Evolutionary conservation across 257 asterid genomes (phyloP), one percentile per base, ranked within the genome.

Genomic region (Ilex aquifolium): DNA sequence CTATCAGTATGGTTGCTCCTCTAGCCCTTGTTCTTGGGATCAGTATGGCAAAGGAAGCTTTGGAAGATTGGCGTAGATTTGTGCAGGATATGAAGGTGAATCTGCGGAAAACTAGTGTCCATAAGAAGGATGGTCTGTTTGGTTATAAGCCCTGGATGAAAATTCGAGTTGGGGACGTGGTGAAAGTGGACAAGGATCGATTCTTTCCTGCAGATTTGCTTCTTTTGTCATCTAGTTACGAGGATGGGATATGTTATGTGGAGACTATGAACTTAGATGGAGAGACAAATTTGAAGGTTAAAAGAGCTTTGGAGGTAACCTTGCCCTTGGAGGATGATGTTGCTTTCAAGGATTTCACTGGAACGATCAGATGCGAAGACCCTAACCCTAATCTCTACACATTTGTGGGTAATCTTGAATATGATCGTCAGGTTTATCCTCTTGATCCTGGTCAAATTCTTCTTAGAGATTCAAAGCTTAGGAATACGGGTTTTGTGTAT

Each of bases 21-120:
- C 70, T 92, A 68, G 87, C 74, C 27, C 85, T 92, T 77, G 98
- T 92, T 56, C 95, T 92, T 71, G 98, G 98, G 4, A 66, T 89
- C 89, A 92, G 98, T 65, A 92, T 92, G 98, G 95, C 93, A n/a
- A 92, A 92, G 70, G 97, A 92, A 73, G 98, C 95, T 52, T 62
- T 87, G 68, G 98, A 92, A 82, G 98, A 92, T 70, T 89, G 95
- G 88, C 82, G 89, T 17, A 68, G 97, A 71, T 92, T 92, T 61
- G 73, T 89, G 58, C 96, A 92, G 77, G 98, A 89, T 60, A 85
- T 92, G 98, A 87, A 83, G 85, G 96, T 92, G 67, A 92, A 92
- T 77, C 75, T 80, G 64, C 72, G 96, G 54, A 92, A 92, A 83
- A 77, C 82, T 60, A 55, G 62, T 3, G 77, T 89, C 36, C 97